Evolutionary conservation across 2,329 filamentous ascomycete species (phyloP).

Genomic region (Berkeleyomyces basicola): DNA sequence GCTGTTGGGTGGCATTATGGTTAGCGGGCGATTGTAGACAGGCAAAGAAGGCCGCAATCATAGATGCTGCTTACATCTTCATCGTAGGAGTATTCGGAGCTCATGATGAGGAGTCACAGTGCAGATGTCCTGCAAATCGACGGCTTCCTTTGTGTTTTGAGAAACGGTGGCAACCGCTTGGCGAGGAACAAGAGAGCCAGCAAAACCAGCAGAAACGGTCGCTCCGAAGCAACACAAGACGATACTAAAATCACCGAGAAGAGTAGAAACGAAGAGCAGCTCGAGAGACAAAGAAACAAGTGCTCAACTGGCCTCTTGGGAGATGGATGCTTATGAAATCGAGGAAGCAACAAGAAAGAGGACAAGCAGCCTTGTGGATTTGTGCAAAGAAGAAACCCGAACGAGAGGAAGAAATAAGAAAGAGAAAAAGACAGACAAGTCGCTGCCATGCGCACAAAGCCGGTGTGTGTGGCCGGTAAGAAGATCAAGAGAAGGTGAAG

Average conservation of each 20-base stretch:
- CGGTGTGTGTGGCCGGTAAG: neutral
- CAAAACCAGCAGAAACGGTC: neutral
- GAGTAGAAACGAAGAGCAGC: neutral
- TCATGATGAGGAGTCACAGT: constrained; percentile 42
- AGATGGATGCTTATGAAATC: neutral
- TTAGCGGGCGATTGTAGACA: neutral
- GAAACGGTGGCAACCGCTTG: neutral
- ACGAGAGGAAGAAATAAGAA: constrained; percentile 1
- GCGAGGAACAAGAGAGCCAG: neutral
- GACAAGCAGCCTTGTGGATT: neutral
- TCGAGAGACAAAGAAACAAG: neutral
- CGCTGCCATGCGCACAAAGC: neutral
- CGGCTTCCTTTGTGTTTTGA: neutral
- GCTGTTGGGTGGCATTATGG: constrained; percentile 29
- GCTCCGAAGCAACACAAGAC: neutral
- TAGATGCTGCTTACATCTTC: constrained; percentile 45
- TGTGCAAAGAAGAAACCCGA: neutral
- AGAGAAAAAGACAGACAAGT: neutral
- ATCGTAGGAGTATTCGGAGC: constrained; percentile 95
- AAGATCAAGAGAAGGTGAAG: constrained; percentile 2
- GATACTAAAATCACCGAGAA: neutral
- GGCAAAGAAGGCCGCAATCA: neutral
- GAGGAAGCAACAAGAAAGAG: neutral
- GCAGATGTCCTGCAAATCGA: constrained; percentile 9
- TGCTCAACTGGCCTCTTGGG: neutral